Evolutionary conservation across 345 rosid genomes (phyloP).

Genomic region (Eucalyptus urophylla): DNA sequence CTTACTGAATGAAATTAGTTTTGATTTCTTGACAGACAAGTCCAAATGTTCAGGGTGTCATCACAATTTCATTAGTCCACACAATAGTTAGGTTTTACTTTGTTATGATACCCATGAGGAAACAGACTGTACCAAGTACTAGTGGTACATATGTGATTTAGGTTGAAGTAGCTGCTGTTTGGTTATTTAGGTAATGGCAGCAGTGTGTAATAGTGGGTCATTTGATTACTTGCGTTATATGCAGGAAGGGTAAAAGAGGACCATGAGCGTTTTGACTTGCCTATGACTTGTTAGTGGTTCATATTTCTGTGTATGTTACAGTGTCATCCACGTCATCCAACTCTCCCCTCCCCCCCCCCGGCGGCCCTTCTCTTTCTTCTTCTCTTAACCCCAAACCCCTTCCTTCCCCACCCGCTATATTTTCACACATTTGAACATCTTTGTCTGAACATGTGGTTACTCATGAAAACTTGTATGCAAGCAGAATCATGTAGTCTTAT

Average conservation of each 20-base stretch:
- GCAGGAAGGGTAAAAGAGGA: background rate
- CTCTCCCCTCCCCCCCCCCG: rapidly evolving
- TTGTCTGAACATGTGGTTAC: background rate
- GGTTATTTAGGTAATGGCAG: background rate
- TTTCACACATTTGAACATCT: background rate
- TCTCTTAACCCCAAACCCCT: background rate
- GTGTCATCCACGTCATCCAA: background rate
- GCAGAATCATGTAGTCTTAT: background rate
- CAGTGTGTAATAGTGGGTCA: background rate
- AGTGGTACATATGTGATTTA: background rate
- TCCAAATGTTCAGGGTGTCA: background rate
- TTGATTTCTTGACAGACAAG: background rate
- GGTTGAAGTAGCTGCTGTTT: background rate
- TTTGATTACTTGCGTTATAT: background rate
- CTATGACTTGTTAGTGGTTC: background rate
- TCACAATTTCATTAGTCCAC: background rate
- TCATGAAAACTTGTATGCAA: background rate
- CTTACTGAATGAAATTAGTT: background rate
- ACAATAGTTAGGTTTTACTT: background rate
- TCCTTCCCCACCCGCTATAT: background rate
- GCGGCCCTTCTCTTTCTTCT: too few relatives aligned
- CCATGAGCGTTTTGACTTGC: background rate
- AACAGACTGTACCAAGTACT: background rate
- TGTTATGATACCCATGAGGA: background rate
- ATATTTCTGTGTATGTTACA: background rate